These are phyloP conservation scores for Rhododendron williamsianum DNA, from an alignment of 148 eudicot species.

Conservation along the genomic window DNA sequence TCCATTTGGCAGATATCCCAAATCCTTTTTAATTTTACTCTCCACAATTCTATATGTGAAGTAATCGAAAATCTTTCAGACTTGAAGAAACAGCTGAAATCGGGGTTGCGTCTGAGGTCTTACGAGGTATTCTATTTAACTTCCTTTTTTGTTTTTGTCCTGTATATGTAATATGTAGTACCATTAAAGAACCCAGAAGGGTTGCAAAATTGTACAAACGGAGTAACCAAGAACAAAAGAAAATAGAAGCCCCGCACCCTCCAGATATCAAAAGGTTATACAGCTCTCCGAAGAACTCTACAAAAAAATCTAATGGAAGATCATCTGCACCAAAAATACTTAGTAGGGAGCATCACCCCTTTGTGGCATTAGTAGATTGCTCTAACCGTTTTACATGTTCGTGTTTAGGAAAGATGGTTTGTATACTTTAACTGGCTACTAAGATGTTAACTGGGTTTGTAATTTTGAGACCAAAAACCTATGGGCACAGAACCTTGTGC, in stretches of 20 bases:
- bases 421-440: neutral
- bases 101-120: constrained; percentile 40
- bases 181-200: neutral
- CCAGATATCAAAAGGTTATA: neutral
- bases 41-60: constrained; percentile 38
- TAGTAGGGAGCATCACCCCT: neutral
- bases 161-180: neutral
- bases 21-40: constrained; percentile 38
- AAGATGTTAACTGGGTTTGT: neutral
- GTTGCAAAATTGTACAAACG: neutral
- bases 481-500: neutral
- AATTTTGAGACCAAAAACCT: neutral
- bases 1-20: constrained; percentile 27
- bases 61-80: constrained; percentile 33
- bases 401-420: neutral
- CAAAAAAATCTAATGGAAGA: neutral
- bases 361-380: neutral
- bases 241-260: neutral
- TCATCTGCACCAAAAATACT: neutral
- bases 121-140: constrained; percentile 36
- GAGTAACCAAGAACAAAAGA: neutral
- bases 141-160: constrained; percentile 1
- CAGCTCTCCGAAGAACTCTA: neutral
- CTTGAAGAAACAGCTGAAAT: constrained; percentile 42
- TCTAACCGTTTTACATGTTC: neutral